phyloP scores from a whole-genome alignment of 2,329 filamentous ascomycete genomes.

The Mycocentrospora acerina region DNA sequence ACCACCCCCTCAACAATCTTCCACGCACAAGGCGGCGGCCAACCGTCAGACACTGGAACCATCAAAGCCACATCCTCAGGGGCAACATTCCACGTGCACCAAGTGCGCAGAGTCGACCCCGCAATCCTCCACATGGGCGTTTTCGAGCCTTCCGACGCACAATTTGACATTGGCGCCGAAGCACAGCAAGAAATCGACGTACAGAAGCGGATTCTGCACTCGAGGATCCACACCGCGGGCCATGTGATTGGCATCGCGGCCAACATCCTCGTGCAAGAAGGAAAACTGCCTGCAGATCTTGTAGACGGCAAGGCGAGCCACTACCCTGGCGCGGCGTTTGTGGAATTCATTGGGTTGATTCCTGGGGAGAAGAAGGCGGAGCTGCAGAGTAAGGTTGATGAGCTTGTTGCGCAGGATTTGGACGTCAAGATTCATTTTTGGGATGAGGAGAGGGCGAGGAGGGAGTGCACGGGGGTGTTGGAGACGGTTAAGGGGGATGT shows the following conservation, averaged over 20 bases:
- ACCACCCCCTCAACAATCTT: conserved; percentile 69
- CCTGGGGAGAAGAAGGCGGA: conserved; percentile 50
- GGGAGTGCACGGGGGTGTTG: conserved; percentile 40
- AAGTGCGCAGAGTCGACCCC: conserved; percentile 57
- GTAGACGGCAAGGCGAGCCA: conserved; percentile 72
- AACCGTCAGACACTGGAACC: conserved; percentile 66
- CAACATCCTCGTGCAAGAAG: conserved; percentile 56
- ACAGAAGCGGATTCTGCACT: conserved; percentile 63
- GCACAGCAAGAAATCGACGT: conserved; percentile 62
- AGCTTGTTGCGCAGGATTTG: conserved; percentile 52
- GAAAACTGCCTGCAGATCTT: conserved; percentile 45
- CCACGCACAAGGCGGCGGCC: conserved; percentile 73
- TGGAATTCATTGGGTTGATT: conserved; percentile 68
- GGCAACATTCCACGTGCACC: conserved; percentile 56
- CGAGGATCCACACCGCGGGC: conserved; percentile 71
- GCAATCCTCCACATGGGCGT: conserved; percentile 67
- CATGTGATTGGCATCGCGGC: conserved; percentile 71
- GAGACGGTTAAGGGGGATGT: conserved; percentile 41
- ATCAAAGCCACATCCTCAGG: conserved; percentile 44
- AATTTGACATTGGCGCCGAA: conserved; percentile 23
- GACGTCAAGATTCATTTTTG: conserved; percentile 62
- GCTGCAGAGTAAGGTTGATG: conserved; percentile 64
- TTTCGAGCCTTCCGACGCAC: conserved; percentile 42
- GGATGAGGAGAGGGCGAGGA: conserved; percentile 62
- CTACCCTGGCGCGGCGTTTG: conserved; percentile 66